Evolutionary conservation across 345 rosid genomes (phyloP).

Genomic region (Hibiscus syriacus): DNA sequence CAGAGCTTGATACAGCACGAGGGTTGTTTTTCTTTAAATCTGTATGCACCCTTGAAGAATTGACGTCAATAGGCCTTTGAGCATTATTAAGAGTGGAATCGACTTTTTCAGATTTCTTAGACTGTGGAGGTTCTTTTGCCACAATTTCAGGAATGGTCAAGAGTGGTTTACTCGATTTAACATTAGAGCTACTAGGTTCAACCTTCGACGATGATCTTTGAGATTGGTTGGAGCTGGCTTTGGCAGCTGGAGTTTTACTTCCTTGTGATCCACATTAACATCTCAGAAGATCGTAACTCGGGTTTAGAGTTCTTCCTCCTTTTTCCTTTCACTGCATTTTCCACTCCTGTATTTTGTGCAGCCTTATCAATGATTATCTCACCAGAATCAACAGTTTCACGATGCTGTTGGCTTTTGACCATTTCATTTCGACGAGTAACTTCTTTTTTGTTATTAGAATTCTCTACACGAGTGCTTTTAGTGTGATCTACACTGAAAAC

Average conservation of each 20-base stretch:
- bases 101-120: slow-evolving; percentile 9
- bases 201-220: slow-evolving; percentile 18
- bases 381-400: slow-evolving; percentile 17
- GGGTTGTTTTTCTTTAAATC: slow-evolving; percentile 9
- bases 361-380: slow-evolving; percentile 24
- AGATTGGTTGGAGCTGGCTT: background rate
- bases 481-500: slow-evolving; percentile 6
- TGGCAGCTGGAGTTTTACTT: no score
- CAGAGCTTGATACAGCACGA: slow-evolving; percentile 19
- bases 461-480: slow-evolving; percentile 4
- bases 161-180: slow-evolving; percentile 14
- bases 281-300: slow-evolving; percentile 17
- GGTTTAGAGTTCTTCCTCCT: slow-evolving; percentile 25
- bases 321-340: slow-evolving; percentile 14
- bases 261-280: slow-evolving; percentile 9
- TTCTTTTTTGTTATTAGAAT: slow-evolving; percentile 8
- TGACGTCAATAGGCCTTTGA: slow-evolving; percentile 5
- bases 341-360: slow-evolving; percentile 13
- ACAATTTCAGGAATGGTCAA: slow-evolving; percentile 17
- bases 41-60: background rate
- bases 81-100: slow-evolving; percentile 13
- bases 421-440: slow-evolving; percentile 16
- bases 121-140: slow-evolving; percentile 5
- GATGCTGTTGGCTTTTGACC: slow-evolving; percentile 23
- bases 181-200: background rate